A percentile compares a stretch with the other conserved stretches of the same genome.
Evolutionary conservation across 495 filamentous ascomycete species (phyloP).

Genomic region (Eremomyces bilateralis): DNA sequence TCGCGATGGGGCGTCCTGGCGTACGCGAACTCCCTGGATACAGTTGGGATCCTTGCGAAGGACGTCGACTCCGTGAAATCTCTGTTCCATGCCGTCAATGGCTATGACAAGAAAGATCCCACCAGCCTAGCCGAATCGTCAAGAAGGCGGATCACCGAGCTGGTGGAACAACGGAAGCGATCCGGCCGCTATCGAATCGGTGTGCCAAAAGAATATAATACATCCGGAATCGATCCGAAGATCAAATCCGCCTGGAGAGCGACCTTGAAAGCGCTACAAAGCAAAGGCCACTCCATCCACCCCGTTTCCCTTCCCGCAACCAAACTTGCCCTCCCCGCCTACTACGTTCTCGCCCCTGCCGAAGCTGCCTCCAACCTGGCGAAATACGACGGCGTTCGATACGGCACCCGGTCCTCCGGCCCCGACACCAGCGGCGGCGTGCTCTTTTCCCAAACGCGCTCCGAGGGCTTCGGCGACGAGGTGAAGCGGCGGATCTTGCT

Average conservation of each 20-base stretch:
- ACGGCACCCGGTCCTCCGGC: conserved; percentile 33
- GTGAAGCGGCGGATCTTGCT: conserved; percentile 71
- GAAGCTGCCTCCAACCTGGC: conserved; percentile 96
- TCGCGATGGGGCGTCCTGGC: conserved; percentile 81
- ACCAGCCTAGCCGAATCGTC: conserved; percentile 2
- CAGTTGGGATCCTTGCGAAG: conserved; percentile 57
- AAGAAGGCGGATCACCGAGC: no score
- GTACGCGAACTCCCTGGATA: conserved; percentile 91
- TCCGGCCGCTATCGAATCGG: no score
- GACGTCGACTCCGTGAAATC: conserved; percentile 27
- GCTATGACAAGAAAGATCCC: background rate
- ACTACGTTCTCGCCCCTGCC: conserved; percentile 86
- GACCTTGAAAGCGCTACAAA: conserved; percentile 15
- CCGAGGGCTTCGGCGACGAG: conserved; percentile 56
- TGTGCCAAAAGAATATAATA: conserved; percentile 72
- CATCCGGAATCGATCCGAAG: conserved; percentile 46
- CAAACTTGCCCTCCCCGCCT: conserved; percentile 65
- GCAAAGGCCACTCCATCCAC: conserved; percentile 42
- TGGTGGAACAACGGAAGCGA: no score
- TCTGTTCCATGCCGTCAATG: conserved; percentile 25
- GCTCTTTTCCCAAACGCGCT: conserved; percentile 56
- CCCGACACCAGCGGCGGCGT: conserved; percentile 18
- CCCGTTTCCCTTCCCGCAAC: conserved; percentile 71
- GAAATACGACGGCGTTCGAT: conserved; percentile 89
- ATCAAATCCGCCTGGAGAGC: conserved; percentile 60